These are phyloP conservation scores for Podospora conica DNA, from an alignment of 495 filamentous ascomycete species.

Conservation along the genomic window DNA sequence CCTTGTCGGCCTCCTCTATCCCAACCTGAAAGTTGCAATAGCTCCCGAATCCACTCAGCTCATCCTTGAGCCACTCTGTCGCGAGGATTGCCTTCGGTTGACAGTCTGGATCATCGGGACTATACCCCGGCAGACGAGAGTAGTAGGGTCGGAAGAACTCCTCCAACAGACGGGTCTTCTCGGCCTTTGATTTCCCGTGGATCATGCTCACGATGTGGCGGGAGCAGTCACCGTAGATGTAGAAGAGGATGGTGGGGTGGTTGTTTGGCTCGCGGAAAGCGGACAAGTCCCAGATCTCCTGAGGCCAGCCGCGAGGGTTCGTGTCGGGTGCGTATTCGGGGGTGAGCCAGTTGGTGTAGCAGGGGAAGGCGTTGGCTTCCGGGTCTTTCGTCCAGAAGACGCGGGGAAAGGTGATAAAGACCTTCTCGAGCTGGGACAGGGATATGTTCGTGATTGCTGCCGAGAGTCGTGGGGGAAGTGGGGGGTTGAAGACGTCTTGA, in stretches of 20 bases:
- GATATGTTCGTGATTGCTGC: constrained; percentile 39
- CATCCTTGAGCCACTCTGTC: constrained; percentile 63
- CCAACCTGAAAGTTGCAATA: constrained; percentile 72
- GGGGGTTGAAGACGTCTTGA: constrained; percentile 50
- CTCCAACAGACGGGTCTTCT: constrained; percentile 17
- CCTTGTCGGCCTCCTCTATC: constrained; percentile 40
- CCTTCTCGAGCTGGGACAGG: constrained; percentile 68
- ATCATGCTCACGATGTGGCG: constrained; percentile 14
- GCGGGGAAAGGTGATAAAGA: constrained; percentile 64
- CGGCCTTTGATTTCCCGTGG: constrained; percentile 2
- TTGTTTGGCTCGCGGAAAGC: constrained; percentile 45
- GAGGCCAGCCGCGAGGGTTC: constrained; percentile 54
- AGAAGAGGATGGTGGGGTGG: constrained; percentile 72
- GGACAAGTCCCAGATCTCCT: constrained; percentile 62
- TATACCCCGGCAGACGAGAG: constrained; percentile 54
- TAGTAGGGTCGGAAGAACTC: constrained; percentile 56
- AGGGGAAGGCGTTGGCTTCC: constrained; percentile 1
- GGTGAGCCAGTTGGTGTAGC: constrained; percentile 52
- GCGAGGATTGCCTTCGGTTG: constrained; percentile 49
- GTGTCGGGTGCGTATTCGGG: constrained; percentile 46
- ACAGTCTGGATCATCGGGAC: constrained; percentile 40
- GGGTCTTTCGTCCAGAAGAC: constrained; percentile 33
- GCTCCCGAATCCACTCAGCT: constrained; percentile 59
- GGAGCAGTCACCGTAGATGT: constrained; percentile 31
- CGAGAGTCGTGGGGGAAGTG: constrained; percentile 37